Base-by-base conservation (phyloP, 2,329 filamentous ascomycete genomes). In the Phaeosphaeria sp. region DNA sequence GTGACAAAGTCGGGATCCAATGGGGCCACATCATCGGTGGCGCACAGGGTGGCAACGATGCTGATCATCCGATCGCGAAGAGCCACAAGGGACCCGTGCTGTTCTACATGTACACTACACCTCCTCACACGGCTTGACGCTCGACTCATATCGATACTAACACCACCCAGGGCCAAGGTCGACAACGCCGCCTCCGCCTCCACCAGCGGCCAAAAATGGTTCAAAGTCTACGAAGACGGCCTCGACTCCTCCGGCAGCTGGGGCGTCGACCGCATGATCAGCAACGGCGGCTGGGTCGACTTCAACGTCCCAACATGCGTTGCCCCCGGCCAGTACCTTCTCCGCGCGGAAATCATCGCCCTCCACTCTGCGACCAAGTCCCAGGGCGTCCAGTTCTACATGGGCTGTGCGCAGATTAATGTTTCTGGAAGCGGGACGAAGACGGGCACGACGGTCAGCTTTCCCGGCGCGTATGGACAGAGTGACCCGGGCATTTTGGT, bases 11-110 rank as follows among this genome's bases (percentile, higher is more conserved):
- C 46, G 84, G 83, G 7, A 78, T 83, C 1, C 81, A 77, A 70
- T 86, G 81, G 78, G 82, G 83, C 43, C 84, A 86, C 65, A 77
- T 85, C 50, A 81, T 86, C 54, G 84, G 84, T 52, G 84, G 84
- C 48, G 77, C 80, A 7, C 83, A 86, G 69, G 79, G 77, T 62
- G 52, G 82, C 46, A 78, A 78, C 61, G 72, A 74, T 20, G 62
- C 75, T 2, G 82, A 84, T 58, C 74, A 84, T 56, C 82, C 81
- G 7, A 83, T 83, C 59, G 81, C 82, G 9, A 72, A 76, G 50
- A 79, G 74, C 30, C 81, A 83, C 66, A 82, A 83, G 73, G 81
- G 81, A 10, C 74, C 74, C 15, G 67, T 75, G 4, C 67, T 77
- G 10, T 72, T 78, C 46, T 78, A 79, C 62, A 69, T 79, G 71